phyloP scores from a whole-genome alignment of 345 rosid species.

The Aquilaria yunnanensis region DNA sequence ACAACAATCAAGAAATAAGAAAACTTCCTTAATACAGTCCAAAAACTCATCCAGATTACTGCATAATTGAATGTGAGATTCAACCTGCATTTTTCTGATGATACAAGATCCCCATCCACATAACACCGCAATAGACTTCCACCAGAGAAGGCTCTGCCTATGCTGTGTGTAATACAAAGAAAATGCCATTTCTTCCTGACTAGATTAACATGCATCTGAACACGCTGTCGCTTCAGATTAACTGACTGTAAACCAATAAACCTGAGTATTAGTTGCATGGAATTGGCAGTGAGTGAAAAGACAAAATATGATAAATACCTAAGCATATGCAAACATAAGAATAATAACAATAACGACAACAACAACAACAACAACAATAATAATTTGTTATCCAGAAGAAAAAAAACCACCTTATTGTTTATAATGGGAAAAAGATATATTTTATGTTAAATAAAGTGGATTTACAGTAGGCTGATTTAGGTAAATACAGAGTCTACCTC shows the following conservation, averaged over 20 bases:
- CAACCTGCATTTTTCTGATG: slow-evolving; percentile 98
- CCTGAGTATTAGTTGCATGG: slow-evolving; percentile 12
- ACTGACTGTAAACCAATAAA: slow-evolving; percentile 50
- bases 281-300: slow-evolving; percentile 2
- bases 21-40: background rate
- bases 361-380: too few relatives aligned
- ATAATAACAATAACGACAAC: too few relatives aligned
- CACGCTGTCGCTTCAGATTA: slow-evolving; percentile 66
- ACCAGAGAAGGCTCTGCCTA: slow-evolving; percentile 96
- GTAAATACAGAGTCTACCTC: slow-evolving; percentile 37
- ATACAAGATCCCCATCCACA: slow-evolving; percentile 73
- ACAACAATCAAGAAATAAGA: too few relatives aligned
- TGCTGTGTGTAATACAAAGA: slow-evolving; percentile 79
- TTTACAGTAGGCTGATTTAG: too few relatives aligned
- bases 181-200: slow-evolving; percentile 83
- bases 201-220: slow-evolving; percentile 52
- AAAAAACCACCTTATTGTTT: too few relatives aligned
- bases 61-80: slow-evolving; percentile 3
- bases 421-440: too few relatives aligned
- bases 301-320: background rate
- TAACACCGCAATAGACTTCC: slow-evolving; percentile 87
- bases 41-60: background rate
- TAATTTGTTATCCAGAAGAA: too few relatives aligned
- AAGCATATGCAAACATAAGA: background rate
- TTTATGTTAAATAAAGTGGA: too few relatives aligned